Base-by-base conservation (phyloP, 2,329 filamentous ascomycete genomes). In the Rhynchosporium secalis region DNA sequence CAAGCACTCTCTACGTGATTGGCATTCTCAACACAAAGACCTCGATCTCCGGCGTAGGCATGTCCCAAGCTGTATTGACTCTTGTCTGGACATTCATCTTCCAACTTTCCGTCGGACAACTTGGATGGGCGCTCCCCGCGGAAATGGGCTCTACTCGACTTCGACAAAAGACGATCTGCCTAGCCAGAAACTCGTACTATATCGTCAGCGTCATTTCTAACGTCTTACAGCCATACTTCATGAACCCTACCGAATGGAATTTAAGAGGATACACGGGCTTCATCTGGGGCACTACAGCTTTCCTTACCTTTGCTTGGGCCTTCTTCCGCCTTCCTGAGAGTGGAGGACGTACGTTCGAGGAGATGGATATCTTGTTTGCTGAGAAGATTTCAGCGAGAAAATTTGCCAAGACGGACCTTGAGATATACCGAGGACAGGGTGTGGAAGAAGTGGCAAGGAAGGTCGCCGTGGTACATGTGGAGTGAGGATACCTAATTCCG, bases 321-420 rank as follows among this genome's bases (percentile, higher is more conserved):
- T 58, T 9, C 15, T 58, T 58, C 43, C 43, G 56, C 13, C 56
- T 58, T 13, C 56, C 56, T 2, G 56, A 58, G 43, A 58, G 28
- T 8, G 7, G 10, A 4, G 43, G 31, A 7, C 43, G 56, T 5
- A 48, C 41, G n/a, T 48, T 33, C n/a, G 29, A 58, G 9, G 56
- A 58, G 9, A 3, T 58, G 15, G 56, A 58, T 40, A 26, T 58
- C 9, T 15, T 58, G 4, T 58, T 58, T 28, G 43, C 41, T 2
- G 20, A 48, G 43, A 58, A 48, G 31, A 31, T 47, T 2, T 28
- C 56, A 9, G 56, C 56, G 1, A 47, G 43, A 8, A 38, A 58
- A n/a, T 58, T 58, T n/a, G 7, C 5, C 13, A 52, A 15, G 13
- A 29, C 36, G 36, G 31, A 52, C 8, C 69, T 81, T 76, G 75